These are phyloP conservation scores for Trametes meyenii DNA, from an alignment of 768 basidiomycete species.

Conservation along the genomic window DNA sequence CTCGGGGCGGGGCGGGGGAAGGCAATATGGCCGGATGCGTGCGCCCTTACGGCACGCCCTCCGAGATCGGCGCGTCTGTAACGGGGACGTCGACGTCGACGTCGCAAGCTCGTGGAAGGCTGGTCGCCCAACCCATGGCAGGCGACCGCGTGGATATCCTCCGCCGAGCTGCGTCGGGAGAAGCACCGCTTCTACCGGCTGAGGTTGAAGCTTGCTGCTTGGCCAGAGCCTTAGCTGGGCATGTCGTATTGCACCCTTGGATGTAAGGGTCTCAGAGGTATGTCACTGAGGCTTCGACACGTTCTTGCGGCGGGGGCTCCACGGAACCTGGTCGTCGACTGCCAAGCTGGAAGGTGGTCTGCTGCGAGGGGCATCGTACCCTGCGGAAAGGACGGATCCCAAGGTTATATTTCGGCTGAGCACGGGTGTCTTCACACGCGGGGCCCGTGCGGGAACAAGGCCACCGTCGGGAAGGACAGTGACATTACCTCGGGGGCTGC, in stretches of 20 bases:
- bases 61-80: slow-evolving; percentile 4
- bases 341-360: background rate
- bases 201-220: too few relatives aligned
- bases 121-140: too few relatives aligned
- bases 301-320: too few relatives aligned
- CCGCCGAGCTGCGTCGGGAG: too few relatives aligned
- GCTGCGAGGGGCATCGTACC: background rate
- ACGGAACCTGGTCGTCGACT: too few relatives aligned
- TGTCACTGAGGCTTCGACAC: too few relatives aligned
- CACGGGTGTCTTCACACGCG: background rate
- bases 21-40: slow-evolving; percentile 1
- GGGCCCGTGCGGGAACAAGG: background rate
- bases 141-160: too few relatives aligned
- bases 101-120: background rate
- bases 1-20: background rate
- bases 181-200: too few relatives aligned
- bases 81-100: background rate
- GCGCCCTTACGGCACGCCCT: slow-evolving; percentile 1
- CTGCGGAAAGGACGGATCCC: background rate
- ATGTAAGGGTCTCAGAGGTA: too few relatives aligned
- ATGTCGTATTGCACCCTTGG: too few relatives aligned
- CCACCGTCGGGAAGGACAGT: background rate
- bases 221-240: too few relatives aligned
- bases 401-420: slow-evolving; percentile 7
- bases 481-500: slow-evolving; percentile 1